Conservation (phyloP, 78 protist genomes). For the Chrysochromulina parva region DNA sequence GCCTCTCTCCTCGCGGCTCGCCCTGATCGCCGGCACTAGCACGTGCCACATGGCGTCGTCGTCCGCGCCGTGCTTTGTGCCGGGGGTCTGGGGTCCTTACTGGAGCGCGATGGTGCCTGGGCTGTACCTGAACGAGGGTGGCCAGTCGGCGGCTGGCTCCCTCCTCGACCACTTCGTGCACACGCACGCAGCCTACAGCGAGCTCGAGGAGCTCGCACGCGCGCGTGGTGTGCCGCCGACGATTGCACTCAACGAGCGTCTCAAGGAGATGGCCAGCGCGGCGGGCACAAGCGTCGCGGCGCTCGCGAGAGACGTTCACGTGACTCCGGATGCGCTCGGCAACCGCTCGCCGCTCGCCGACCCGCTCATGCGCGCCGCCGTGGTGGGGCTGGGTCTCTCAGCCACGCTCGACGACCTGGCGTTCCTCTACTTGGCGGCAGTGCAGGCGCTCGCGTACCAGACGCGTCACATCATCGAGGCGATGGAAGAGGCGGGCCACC, state of each 20-base stretch:
- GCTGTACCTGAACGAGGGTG: constrained; percentile 52
- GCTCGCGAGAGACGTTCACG: constrained; percentile 5
- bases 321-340: constrained; percentile 47
- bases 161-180: not conserved
- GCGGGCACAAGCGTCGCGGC: too few species aligned
- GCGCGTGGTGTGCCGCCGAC: not conserved
- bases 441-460: constrained; percentile 20
- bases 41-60: constrained; percentile 41
- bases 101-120: constrained; percentile 35
- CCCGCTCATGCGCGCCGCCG: not conserved
- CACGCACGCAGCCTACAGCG: not conserved
- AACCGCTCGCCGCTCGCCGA: constrained; percentile 59
- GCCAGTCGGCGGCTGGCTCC: constrained; percentile 36
- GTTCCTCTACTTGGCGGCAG: constrained; percentile 4
- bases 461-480: constrained; percentile 42
- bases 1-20: not conserved
- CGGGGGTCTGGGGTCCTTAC: constrained; percentile 63
- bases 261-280: not conserved
- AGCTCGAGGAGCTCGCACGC: not conserved
- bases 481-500: constrained; percentile 30
- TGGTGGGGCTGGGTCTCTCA: constrained; percentile 26
- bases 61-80: not conserved
- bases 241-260: not conserved
- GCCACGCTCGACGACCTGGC: not conserved
- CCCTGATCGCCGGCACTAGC: constrained; percentile 49